Conservation (phyloP, 1,284 basidiomycete genomes). For the Erythrobasidium hasegawianum region DNA sequence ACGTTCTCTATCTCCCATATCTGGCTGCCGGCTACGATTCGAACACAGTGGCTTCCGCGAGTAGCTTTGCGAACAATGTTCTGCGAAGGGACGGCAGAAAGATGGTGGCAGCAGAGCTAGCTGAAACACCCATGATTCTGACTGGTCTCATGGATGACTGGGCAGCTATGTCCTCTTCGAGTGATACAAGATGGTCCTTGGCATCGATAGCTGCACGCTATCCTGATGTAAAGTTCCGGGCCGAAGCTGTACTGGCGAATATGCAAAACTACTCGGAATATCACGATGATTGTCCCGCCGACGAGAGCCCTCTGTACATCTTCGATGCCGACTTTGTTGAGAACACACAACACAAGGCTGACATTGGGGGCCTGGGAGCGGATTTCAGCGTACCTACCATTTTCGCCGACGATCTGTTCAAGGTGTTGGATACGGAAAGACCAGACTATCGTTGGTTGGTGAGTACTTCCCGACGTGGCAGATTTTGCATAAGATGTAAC, state of each 20-base stretch:
- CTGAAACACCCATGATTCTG: slow-evolving; percentile 45
- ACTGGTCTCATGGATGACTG: slow-evolving; percentile 41
- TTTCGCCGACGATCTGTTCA: slow-evolving; percentile 47
- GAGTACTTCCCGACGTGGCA: neutral
- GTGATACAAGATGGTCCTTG: slow-evolving; percentile 41
- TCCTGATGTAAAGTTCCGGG: slow-evolving; percentile 40
- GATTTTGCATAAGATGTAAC: neutral
- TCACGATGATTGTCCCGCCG: slow-evolving; percentile 41
- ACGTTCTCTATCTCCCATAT: slow-evolving; percentile 47
- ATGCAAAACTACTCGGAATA: slow-evolving; percentile 44
- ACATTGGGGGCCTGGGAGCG: slow-evolving; percentile 35
- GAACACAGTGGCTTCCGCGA: slow-evolving; percentile 8
- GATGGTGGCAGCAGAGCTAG: slow-evolving; percentile 23
- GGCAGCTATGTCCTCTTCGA: slow-evolving; percentile 34
- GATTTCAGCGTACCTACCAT: slow-evolving; percentile 45
- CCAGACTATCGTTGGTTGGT: slow-evolving; percentile 49
- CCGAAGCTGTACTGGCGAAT: slow-evolving; percentile 45
- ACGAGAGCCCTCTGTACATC: slow-evolving; percentile 48
- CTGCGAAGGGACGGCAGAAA: slow-evolving; percentile 14
- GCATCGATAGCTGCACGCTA: slow-evolving; percentile 40
- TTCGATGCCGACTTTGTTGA: slow-evolving; percentile 48
- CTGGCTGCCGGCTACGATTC: slow-evolving; percentile 44
- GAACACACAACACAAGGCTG: slow-evolving; percentile 37
- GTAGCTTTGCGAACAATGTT: slow-evolving; percentile 36
- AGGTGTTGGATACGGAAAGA: slow-evolving; percentile 43